Evolutionary conservation across 176 grass and related monocot genomes (phyloP), one percentile per base, ranked within the genome.

Genomic region (Aegilops tauschii): DNA sequence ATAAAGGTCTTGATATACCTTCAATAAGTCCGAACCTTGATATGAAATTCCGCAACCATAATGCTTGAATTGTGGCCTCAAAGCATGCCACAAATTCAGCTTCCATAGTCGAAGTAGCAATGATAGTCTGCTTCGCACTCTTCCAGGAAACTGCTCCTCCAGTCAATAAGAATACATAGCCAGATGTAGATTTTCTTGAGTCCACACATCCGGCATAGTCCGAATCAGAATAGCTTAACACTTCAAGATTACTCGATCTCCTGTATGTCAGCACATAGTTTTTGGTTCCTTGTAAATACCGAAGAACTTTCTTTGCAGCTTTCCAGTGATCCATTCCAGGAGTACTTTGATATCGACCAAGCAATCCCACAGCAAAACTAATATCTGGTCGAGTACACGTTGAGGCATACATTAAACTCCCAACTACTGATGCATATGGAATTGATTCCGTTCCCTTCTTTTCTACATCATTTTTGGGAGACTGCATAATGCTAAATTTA

Each of bases 271-370:
- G 61, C 14, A 68, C 83, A 28, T 27, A 42, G 30, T 88, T 58
- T 42, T 88, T 83, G 5, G 69, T 88, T 1, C n/a, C 71, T 77
- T 78, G 77, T 18, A 78, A 35, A 37, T 78, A 78, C 21, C 11
- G 20, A 12, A 79, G 44, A 29, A 70, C 6, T 14, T 79, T 79
- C 61, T 86, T 80, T 16, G 40, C 63, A 29, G 25, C 40, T 86
- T 79, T 49, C 40, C 4, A 71, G 16, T 79, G 35, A 20, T 69
- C 28, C 7, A 45, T 49, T 37, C 78, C 40, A 3, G 40, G 40
- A 10, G 10, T 42, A 42, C 40, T 42, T 42, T 42, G 9, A 10
- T 42, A 42, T 78, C 30, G 14, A 37, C 63, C 59, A 27, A 47
- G 27, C n/a, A 69, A 65, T 31, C 83, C 54, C 9, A 85, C 37